Conservation (phyloP, 2,329 filamentous ascomycete species). For the Aspergillus luchuensis region DNA sequence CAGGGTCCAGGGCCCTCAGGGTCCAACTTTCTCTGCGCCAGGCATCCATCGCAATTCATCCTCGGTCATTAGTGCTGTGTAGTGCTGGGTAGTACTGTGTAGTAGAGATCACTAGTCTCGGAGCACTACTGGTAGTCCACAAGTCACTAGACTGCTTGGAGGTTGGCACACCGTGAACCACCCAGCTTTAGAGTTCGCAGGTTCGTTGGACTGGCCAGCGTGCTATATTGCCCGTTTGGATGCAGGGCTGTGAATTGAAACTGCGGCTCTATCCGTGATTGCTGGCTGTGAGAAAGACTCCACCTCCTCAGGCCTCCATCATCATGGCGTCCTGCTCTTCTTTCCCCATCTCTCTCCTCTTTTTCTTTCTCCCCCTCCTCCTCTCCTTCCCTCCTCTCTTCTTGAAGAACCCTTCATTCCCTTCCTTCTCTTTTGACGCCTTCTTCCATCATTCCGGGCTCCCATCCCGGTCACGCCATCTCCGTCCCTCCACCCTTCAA, state of each 20-base stretch:
- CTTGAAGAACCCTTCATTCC: background rate
- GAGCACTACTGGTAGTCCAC: too few relatives aligned
- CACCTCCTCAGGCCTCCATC: background rate
- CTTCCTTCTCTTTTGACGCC: background rate
- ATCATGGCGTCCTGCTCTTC: conserved; percentile 5
- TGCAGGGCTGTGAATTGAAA: background rate
- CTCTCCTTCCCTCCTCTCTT: background rate
- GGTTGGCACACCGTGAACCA: background rate
- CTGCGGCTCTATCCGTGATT: conserved; percentile 4
- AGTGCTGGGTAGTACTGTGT: too few relatives aligned
- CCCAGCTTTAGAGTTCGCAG: background rate
- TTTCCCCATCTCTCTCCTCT: background rate
- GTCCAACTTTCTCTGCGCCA: background rate
- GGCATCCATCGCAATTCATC: background rate
- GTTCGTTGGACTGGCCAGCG: background rate
- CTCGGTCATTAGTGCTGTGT: background rate
- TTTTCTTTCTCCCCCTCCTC: background rate
- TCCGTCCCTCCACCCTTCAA: background rate
- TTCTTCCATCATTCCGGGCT: background rate
- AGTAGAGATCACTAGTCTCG: background rate
- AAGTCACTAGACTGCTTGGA: background rate
- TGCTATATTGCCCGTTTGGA: too few relatives aligned
- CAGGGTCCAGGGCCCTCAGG: conserved; percentile 1
- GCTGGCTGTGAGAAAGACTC: background rate
- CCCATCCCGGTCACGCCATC: background rate